phyloP scores from a whole-genome alignment of 805 yeast genomes.

The Barnettozyma vustinii region DNA sequence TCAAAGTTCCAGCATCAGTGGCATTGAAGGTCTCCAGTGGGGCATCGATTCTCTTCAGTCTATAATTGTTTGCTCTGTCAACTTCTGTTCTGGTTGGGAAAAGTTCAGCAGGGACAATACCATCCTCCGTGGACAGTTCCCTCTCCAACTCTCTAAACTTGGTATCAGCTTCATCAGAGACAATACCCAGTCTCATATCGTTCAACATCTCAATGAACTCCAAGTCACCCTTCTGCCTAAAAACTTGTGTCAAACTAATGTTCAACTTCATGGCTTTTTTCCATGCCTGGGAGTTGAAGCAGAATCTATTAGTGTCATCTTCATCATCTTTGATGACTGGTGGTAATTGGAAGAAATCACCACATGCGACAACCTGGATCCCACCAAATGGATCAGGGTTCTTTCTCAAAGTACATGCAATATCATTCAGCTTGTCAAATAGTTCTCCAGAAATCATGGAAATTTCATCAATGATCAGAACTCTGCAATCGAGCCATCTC shows the following conservation, averaged over 20 bases:
- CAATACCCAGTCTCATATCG: constrained; percentile 62
- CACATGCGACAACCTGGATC: constrained; percentile 68
- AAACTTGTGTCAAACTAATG: constrained; percentile 57
- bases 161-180: constrained; percentile 40
- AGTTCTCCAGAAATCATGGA: constrained; percentile 74
- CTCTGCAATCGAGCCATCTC: constrained; percentile 54
- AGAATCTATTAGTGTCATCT: constrained; percentile 37
- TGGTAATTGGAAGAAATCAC: constrained; percentile 80
- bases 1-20: constrained; percentile 46
- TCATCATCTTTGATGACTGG: constrained; percentile 47
- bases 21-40: constrained; percentile 40
- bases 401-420: constrained; percentile 48
- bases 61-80: constrained; percentile 51
- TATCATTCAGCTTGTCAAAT: constrained; percentile 55
- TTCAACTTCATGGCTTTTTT: constrained; percentile 48
- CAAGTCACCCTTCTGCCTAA: constrained; percentile 72
- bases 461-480: constrained; percentile 69
- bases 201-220: constrained; percentile 69
- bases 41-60: constrained; percentile 44
- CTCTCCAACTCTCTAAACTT: constrained; percentile 52
- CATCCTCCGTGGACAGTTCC: constrained; percentile 46
- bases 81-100: constrained; percentile 71
- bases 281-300: constrained; percentile 68
- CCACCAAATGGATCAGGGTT: constrained; percentile 67
- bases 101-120: constrained; percentile 65